Percentiles rank a stretch among this genome's conserved stretches.
Conservation (phyloP, 192 early-diverging fungal species). For the Chytriomyces sp. region DNA sequence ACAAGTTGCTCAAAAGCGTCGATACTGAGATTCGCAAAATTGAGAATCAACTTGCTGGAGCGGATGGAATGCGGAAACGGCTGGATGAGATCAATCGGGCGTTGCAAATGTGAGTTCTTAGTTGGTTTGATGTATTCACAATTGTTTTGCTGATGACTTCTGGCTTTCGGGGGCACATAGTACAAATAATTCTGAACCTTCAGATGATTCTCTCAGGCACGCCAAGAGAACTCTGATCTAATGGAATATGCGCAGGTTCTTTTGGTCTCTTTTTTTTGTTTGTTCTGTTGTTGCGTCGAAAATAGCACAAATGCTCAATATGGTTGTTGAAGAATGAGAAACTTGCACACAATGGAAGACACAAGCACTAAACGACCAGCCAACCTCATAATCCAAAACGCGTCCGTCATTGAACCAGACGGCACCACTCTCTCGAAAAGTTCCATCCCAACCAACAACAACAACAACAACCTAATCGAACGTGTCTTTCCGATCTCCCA, state of each 20-base stretch:
- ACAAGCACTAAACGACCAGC: too few species aligned
- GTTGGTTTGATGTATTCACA: not conserved
- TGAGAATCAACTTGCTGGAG: slow-evolving; percentile 43
- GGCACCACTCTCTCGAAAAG: not conserved
- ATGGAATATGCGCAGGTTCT: not conserved
- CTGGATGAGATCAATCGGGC: slow-evolving; percentile 54
- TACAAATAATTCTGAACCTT: not conserved
- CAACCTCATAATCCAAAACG: too few species aligned
- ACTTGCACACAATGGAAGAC: too few species aligned
- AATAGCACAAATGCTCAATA: too few species aligned
- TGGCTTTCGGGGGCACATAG: not conserved
- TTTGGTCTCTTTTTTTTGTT: too few species aligned
- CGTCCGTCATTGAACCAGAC: not conserved
- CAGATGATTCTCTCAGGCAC: slow-evolving; percentile 46
- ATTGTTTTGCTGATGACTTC: not conserved
- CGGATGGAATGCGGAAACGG: slow-evolving; percentile 43
- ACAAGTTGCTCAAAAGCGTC: slow-evolving; percentile 40
- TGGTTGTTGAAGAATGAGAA: too few species aligned
- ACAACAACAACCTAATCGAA: not conserved
- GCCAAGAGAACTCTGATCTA: slow-evolving; percentile 57
- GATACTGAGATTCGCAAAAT: slow-evolving; percentile 50
- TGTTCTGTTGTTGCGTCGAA: too few species aligned
- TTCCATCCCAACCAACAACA: not conserved
- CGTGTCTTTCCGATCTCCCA: not conserved
- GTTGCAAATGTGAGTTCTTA: slow-evolving; percentile 37